Conservation (phyloP, 2,329 filamentous ascomycete genomes). For the Aspergillus calidoustus region DNA sequence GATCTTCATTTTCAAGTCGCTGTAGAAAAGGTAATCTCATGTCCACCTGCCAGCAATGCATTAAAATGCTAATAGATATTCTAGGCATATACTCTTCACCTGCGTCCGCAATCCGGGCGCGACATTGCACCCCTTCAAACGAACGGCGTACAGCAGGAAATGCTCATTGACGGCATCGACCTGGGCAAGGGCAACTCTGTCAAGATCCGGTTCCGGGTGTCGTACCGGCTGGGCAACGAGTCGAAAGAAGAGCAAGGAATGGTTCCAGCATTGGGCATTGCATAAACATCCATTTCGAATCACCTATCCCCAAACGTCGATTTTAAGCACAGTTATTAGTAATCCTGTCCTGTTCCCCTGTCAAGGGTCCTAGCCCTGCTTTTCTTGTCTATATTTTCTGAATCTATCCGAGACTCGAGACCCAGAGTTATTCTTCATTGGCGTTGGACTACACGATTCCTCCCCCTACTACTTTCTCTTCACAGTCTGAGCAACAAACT, state of each 20-base stretch:
- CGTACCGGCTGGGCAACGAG: slow-evolving; percentile 71
- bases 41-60: background rate
- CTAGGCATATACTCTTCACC: slow-evolving; percentile 77
- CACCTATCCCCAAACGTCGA: background rate
- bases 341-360: background rate
- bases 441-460: background rate
- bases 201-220: slow-evolving; percentile 87
- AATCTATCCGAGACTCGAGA: background rate
- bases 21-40: slow-evolving; percentile 76
- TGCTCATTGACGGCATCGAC: slow-evolving; percentile 77
- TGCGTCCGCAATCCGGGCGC: slow-evolving; percentile 84
- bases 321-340: background rate
- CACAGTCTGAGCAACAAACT: background rate
- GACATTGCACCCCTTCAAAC: slow-evolving; percentile 72
- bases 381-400: slow-evolving; percentile 20
- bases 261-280: slow-evolving; percentile 77
- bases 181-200: slow-evolving; percentile 74
- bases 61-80: background rate
- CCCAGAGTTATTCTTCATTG: background rate
- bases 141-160: slow-evolving; percentile 79
- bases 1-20: slow-evolving; percentile 91
- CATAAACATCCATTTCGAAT: slow-evolving; percentile 45
- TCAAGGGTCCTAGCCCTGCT: background rate
- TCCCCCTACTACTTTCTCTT: background rate
- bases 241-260: slow-evolving; percentile 80